Percentiles rank a stretch among this genome's conserved stretches.
Conservation (phyloP, 805 yeast genomes). For the Kregervanrija delftensis region DNA sequence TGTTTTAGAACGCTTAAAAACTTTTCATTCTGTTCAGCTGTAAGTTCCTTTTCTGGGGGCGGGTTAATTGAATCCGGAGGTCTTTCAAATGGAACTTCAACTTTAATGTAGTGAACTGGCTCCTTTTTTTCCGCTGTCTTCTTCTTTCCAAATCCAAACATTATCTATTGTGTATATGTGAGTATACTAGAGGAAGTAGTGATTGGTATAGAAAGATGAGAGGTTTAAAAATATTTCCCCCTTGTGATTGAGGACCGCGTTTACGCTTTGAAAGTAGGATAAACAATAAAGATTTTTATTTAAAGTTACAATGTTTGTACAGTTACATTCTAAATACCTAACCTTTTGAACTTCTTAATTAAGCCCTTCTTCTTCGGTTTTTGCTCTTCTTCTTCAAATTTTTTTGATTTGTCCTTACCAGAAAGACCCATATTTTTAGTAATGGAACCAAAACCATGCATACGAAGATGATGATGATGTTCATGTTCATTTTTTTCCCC, state of each 20-base stretch:
- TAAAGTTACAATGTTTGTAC: neutral
- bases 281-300: neutral
- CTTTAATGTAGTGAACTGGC: constrained; percentile 15
- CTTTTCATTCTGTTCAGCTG: constrained; percentile 49
- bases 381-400: neutral
- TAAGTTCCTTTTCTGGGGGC: constrained; percentile 40
- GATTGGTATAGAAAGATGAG: too few species aligned
- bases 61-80: constrained; percentile 48
- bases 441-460: too few species aligned
- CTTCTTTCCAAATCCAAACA: constrained; percentile 25
- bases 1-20: constrained; percentile 58
- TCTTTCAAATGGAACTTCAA: constrained; percentile 43
- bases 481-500: neutral
- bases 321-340: constrained; percentile 11
- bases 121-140: constrained; percentile 13
- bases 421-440: too few species aligned
- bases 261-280: neutral
- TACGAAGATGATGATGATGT: constrained; percentile 6
- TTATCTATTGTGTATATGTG: neutral
- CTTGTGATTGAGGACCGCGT: neutral
- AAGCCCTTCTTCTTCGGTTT: constrained; percentile 17
- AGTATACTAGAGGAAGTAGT: neutral
- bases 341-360: constrained; percentile 18
- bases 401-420: too few species aligned
- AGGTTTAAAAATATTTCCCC: neutral